A percentile compares a stretch with the other conserved stretches of the same genome.
Conservation (phyloP, 106 monocot genomes). For the Amphibolis antarctica region DNA sequence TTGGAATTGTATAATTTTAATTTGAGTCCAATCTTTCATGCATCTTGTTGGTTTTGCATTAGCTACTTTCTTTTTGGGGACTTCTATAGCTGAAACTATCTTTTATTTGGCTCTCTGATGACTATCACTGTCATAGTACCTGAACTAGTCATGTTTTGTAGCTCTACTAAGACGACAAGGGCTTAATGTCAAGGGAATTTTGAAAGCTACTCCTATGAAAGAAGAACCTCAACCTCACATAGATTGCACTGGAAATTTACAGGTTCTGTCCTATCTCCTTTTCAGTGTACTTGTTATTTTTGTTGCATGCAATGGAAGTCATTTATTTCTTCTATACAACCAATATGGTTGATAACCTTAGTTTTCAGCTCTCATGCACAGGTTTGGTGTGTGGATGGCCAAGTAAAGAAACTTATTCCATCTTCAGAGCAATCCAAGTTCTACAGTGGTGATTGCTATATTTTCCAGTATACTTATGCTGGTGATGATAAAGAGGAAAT, state of each 20-base stretch:
- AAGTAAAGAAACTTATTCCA: slow-evolving; percentile 60
- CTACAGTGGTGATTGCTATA: slow-evolving; percentile 89
- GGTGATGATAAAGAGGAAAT: slow-evolving; percentile 78
- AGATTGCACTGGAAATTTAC: slow-evolving; percentile 82
- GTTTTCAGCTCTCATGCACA: slow-evolving; percentile 18
- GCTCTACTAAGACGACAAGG: slow-evolving; percentile 90
- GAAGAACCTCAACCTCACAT: slow-evolving; percentile 83
- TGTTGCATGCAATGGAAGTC: not conserved
- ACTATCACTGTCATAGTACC: not conserved
- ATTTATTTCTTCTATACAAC: not conserved
- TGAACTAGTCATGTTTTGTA: slow-evolving; percentile 12
- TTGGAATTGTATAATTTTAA: too few species aligned
- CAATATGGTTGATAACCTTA: not conserved
- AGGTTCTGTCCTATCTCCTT: slow-evolving; percentile 33
- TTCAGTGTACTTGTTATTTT: not conserved
- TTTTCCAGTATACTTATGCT: slow-evolving; percentile 86
- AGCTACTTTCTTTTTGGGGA: too few species aligned
- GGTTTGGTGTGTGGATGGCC: slow-evolving; percentile 87
- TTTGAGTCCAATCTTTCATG: too few species aligned
- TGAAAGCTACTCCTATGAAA: slow-evolving; percentile 57
- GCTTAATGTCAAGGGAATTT: slow-evolving; percentile 80
- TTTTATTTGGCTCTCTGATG: too few species aligned
- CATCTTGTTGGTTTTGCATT: too few species aligned
- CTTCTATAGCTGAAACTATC: too few species aligned
- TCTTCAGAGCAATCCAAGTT: slow-evolving; percentile 73